Evolutionary conservation across 192 early-diverging fungal genomes (phyloP), one percentile per base, ranked within the genome.

Genomic region (Mortierella alpina): DNA sequence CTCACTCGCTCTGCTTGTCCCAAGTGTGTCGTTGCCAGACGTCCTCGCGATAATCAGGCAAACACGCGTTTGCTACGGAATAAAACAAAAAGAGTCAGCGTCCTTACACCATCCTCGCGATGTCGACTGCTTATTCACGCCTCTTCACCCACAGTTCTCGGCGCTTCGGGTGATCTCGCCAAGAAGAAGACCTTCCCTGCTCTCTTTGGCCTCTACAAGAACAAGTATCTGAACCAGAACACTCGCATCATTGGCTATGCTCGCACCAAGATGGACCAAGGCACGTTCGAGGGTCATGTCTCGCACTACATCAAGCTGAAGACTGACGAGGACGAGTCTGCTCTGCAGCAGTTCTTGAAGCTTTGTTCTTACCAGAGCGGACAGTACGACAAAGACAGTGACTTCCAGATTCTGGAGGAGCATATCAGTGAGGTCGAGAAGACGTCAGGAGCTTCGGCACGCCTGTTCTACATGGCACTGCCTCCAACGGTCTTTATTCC

Each of bases 131-230:
- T 44, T 41, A 17, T 66, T 14, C 31, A 41, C 22, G 2, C 23
- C 10, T 12, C 54, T 6, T 15, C 42, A 20, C 31, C 14, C 11
- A 18, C 84, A 90, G 94, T 96, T 13, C 90, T 96, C 64, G 95
- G 95, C 45, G 95, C 95, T 40, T 94, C 92, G 15, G 97, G 97
- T 60, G 97, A 99, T 83, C 91, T 99, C 58, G 97, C 97, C 45
- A 98, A 95, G 87, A 99, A 99, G 63, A 99, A 99, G 87, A 98
- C 97, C 40, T 99, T 92, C 83, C 97, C 97, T 8, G 95, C 96
- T 4, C 90, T 99, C 49, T 99, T 97, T 86, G 94, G 95, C 51
- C 91, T 98, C 54, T 98, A 92, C 88, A 91, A 91, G 65, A 94
- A 94, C 84, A 82, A 85, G 4, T 93, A 95, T 68, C 86, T 99